Evolutionary conservation across 345 rosid species (phyloP).

Genomic region (Citrus glauca): DNA sequence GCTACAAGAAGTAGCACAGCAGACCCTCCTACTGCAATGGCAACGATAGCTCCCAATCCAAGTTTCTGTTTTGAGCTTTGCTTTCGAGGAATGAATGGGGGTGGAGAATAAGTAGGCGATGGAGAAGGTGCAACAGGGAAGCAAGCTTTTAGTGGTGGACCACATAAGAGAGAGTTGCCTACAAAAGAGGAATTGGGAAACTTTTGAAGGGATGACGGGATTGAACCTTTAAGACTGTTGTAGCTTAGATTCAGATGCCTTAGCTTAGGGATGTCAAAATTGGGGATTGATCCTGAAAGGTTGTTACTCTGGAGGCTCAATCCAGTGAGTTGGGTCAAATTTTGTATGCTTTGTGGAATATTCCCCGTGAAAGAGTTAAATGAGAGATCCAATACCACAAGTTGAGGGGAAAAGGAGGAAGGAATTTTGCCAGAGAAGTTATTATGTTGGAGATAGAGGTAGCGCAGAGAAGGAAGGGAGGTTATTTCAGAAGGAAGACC

Average conservation of each 20-base stretch:
- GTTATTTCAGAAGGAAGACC: conserved; percentile 67
- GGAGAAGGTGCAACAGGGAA: conserved; percentile 35
- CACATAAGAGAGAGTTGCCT: conserved; percentile 66
- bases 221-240: conserved; percentile 67
- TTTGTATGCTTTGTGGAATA: conserved; percentile 45
- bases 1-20: conserved; percentile 42
- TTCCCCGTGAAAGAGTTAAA: conserved; percentile 56
- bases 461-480: conserved; percentile 50
- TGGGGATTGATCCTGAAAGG: conserved; percentile 59
- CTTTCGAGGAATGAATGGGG: conserved; percentile 40
- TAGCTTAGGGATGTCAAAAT: conserved; percentile 36
- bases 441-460: conserved; percentile 72
- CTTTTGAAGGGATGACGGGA: conserved; percentile 55
- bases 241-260: conserved; percentile 63
- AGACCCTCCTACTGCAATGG: conserved; percentile 60
- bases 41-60: conserved; percentile 53
- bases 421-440: conserved; percentile 77
- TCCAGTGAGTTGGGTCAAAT: conserved; percentile 43
- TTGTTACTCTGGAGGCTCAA: conserved; percentile 56
- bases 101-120: conserved; percentile 41
- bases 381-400: conserved; percentile 59
- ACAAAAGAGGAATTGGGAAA: conserved; percentile 70
- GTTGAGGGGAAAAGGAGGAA: conserved; percentile 32
- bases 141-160: conserved; percentile 58
- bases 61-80: conserved; percentile 42